Conservation (phyloP, 2,329 filamentous ascomycete genomes). For the Hypoxylon rubiginosum region DNA sequence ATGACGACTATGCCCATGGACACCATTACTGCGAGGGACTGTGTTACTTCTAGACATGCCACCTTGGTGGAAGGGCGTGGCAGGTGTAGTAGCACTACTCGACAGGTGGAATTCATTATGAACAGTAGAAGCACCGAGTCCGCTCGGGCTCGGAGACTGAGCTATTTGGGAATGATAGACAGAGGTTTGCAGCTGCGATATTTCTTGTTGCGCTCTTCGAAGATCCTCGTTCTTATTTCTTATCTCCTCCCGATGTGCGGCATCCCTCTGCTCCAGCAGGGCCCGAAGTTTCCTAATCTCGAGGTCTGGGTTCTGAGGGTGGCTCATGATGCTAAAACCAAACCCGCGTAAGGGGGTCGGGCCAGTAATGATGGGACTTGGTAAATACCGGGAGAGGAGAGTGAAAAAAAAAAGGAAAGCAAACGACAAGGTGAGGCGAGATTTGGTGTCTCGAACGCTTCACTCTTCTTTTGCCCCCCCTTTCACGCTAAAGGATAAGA, state of each 20-base stretch:
- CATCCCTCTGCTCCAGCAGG: constrained; percentile 42
- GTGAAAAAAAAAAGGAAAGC: neutral
- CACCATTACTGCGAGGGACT: constrained; percentile 48
- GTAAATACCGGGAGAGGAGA: constrained; percentile 10
- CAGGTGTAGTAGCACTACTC: constrained; percentile 38
- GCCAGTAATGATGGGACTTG: constrained; percentile 34
- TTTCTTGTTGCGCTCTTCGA: constrained; percentile 43
- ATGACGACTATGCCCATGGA: constrained; percentile 45
- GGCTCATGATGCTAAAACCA: constrained; percentile 45
- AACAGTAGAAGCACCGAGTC: constrained; percentile 43
- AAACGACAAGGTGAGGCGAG: constrained; percentile 32
- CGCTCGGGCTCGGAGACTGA: constrained; percentile 41
- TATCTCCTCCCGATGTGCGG: constrained; percentile 38
- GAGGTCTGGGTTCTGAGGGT: constrained; percentile 44
- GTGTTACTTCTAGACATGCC: constrained; percentile 49
- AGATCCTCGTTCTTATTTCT: constrained; percentile 47
- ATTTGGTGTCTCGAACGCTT: constrained; percentile 33
- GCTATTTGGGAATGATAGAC: constrained; percentile 45
- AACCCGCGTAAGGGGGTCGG: constrained; percentile 23
- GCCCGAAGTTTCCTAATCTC: constrained; percentile 48
- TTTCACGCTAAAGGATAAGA: constrained; percentile 37
- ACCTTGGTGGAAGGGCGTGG: constrained; percentile 43
- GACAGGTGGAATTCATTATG: constrained; percentile 50
- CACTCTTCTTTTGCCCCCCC: constrained; percentile 30
- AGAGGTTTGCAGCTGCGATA: constrained; percentile 47